Evolutionary conservation across 2,329 filamentous ascomycete species (phyloP).

Genomic region (Tolypocladium inflatum): DNA sequence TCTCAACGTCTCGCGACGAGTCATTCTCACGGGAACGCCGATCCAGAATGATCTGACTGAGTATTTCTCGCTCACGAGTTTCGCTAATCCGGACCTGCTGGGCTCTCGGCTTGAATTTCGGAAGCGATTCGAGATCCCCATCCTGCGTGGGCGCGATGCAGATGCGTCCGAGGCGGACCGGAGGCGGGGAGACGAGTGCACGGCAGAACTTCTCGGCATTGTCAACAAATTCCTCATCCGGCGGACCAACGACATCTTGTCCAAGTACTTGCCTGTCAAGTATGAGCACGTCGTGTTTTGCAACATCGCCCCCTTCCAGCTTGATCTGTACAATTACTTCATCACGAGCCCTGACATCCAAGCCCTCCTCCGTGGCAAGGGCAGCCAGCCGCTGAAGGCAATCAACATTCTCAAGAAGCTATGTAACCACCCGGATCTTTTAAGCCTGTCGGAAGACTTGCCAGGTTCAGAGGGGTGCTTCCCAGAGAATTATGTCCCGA

Average conservation of each 20-base stretch:
- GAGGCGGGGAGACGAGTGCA: constrained; percentile 72
- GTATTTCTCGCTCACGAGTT: constrained; percentile 92
- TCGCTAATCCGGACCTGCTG: constrained; percentile 87
- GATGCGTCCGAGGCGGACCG: constrained; percentile 76
- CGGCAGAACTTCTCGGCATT: constrained; percentile 68
- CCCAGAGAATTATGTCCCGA: constrained; percentile 81
- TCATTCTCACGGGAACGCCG: constrained; percentile 92
- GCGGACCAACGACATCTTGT: constrained; percentile 93
- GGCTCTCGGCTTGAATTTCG: constrained; percentile 86
- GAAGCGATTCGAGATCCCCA: constrained; percentile 88
- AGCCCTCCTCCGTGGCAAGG: constrained; percentile 82
- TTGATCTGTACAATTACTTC: constrained; percentile 93
- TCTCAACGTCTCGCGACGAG: constrained; percentile 80
- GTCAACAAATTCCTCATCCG: constrained; percentile 99
- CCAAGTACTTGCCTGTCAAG: constrained; percentile 95
- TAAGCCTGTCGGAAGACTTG: constrained; percentile 73
- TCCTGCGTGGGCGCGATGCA: constrained; percentile 83
- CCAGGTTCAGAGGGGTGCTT: constrained; percentile 76
- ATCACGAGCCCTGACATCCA: constrained; percentile 93
- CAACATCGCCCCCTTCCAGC: constrained; percentile 85
- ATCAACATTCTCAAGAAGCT: constrained; percentile 97
- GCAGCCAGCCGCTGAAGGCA: constrained; percentile 90
- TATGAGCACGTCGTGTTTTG: constrained; percentile 99
- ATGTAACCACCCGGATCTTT: constrained; percentile 92
- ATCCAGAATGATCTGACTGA: constrained; percentile 99